Conservation (phyloP, 257 asterid genomes). For the Solanum microdontum region DNA sequence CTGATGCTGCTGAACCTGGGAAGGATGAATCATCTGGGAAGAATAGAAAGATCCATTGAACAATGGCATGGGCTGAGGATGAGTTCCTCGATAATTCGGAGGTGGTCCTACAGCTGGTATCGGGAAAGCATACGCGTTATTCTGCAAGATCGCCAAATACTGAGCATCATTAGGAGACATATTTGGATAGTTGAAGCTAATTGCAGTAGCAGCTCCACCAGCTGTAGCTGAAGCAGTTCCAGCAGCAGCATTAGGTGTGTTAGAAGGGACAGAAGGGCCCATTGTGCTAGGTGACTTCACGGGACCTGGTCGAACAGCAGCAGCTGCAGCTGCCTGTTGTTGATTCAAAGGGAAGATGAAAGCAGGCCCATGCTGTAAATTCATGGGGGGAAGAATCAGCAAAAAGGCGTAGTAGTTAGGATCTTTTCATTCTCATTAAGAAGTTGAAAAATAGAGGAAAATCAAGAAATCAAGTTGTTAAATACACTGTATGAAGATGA, state of each 20-base stretch:
- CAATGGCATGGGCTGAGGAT: slow-evolving; percentile 68
- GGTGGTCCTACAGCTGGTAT: slow-evolving; percentile 66
- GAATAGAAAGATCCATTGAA: slow-evolving; percentile 82
- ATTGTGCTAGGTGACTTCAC: slow-evolving; percentile 14
- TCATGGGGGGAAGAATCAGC: background rate
- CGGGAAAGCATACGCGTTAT: slow-evolving; percentile 66
- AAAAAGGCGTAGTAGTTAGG: background rate
- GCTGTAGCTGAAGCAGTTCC: slow-evolving; percentile 17
- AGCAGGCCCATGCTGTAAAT: slow-evolving; percentile 56
- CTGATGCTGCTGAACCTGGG: slow-evolving; percentile 46
- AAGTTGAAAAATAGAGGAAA: background rate
- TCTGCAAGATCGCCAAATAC: slow-evolving; percentile 76
- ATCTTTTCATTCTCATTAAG: background rate
- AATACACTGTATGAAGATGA: background rate
- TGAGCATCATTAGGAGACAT: slow-evolving; percentile 66
- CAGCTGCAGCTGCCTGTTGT: slow-evolving; percentile 63
- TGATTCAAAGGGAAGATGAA: slow-evolving; percentile 83
- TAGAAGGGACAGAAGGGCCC: slow-evolving; percentile 20
- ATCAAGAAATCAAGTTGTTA: background rate
- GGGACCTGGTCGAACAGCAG: slow-evolving; percentile 29
- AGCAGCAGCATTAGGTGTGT: slow-evolving; percentile 21
- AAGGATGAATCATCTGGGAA: slow-evolving; percentile 71
- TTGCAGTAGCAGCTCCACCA: slow-evolving; percentile 32
- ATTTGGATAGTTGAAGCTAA: slow-evolving; percentile 81
- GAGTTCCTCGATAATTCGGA: slow-evolving; percentile 65